Evolutionary conservation across 129 eudicot genomes (phyloP).

Genomic region (Lactuca saligna): DNA sequence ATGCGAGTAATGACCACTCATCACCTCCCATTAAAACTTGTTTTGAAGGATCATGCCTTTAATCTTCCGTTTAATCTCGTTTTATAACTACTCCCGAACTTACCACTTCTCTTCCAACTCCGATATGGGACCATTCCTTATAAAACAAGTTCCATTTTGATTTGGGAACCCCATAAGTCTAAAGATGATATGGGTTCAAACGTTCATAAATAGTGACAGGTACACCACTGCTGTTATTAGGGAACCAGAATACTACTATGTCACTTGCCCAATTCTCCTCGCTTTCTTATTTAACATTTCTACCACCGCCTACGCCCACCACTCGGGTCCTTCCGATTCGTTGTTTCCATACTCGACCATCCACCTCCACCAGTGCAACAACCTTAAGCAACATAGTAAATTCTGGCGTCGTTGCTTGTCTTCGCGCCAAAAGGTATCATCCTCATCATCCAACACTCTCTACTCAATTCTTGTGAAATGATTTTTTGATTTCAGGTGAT

Average conservation of each 20-base stretch:
- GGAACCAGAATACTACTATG: not conserved
- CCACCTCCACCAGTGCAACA: slow-evolving; percentile 4
- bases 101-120: no score
- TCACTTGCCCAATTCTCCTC: slow-evolving; percentile 13
- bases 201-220: no score
- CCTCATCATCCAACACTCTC: not conserved
- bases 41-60: no score
- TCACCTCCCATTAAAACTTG: no score
- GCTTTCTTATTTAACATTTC: slow-evolving; percentile 9
- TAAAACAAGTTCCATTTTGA: no score
- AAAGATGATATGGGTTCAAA: no score
- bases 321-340: not conserved
- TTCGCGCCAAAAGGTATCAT: slow-evolving; percentile 61
- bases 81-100: no score
- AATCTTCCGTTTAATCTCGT: no score
- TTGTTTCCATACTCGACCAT: slow-evolving; percentile 11
- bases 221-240: not conserved
- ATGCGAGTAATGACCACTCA: no score
- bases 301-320: slow-evolving; percentile 15
- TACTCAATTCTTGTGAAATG: not conserved
- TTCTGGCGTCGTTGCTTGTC: slow-evolving; percentile 72
- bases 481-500: not conserved
- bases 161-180: no score
- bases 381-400: slow-evolving; percentile 39
- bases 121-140: no score